Percentiles rank a stretch among this genome's conserved stretches.
Conservation (phyloP, 306 rosid genomes). For the Delonix regia region DNA sequence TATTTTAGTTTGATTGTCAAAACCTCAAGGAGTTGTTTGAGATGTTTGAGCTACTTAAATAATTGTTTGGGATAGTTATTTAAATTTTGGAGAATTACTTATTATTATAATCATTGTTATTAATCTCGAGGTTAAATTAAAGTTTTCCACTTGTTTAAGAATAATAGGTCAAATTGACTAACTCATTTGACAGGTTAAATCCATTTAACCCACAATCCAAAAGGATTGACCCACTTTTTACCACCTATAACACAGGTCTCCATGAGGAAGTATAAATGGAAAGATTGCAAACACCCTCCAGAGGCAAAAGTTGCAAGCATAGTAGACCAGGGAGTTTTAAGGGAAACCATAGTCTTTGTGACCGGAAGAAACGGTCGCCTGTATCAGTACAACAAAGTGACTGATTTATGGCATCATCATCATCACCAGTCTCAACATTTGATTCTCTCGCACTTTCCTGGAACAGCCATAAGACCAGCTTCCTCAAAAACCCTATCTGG, state of each 20-base stretch:
- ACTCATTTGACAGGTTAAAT: too few species aligned
- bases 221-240: too few species aligned
- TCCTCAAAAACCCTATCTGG: slow-evolving; percentile 66
- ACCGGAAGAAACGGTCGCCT: slow-evolving; percentile 77
- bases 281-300: slow-evolving; percentile 77
- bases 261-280: slow-evolving; percentile 86
- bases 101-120: too few species aligned
- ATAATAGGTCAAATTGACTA: too few species aligned
- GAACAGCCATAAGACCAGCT: slow-evolving; percentile 75
- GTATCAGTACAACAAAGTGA: slow-evolving; percentile 91
- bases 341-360: slow-evolving; percentile 83
- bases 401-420: slow-evolving; percentile 87
- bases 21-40: too few species aligned
- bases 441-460: slow-evolving; percentile 71
- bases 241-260: slow-evolving; percentile 62
- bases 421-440: slow-evolving; percentile 91
- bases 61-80: too few species aligned
- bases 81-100: too few species aligned
- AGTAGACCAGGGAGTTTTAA: slow-evolving; percentile 77
- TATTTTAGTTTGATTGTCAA: too few species aligned
- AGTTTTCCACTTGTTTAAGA: too few species aligned
- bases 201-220: too few species aligned
- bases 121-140: too few species aligned
- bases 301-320: slow-evolving; percentile 64
- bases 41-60: too few species aligned